Evolutionary conservation across 2,329 filamentous ascomycete species (phyloP).

Genomic region (Leptographium lundbergii): DNA sequence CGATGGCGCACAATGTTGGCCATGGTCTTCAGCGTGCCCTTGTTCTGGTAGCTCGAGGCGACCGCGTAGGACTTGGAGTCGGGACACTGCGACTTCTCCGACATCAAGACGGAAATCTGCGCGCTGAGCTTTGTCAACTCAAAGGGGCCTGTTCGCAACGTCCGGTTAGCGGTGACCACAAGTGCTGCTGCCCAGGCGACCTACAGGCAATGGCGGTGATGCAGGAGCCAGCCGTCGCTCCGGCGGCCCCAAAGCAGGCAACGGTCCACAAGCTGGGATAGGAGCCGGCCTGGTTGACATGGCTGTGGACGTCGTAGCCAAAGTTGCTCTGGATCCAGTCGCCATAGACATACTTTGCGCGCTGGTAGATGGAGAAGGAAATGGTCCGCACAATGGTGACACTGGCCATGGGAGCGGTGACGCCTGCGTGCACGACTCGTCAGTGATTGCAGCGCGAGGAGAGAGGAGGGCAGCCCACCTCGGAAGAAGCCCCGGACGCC

Average conservation of each 20-base stretch:
- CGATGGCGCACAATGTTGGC: slow-evolving; percentile 65
- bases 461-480: slow-evolving; percentile 35
- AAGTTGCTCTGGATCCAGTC: slow-evolving; percentile 56
- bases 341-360: slow-evolving; percentile 61
- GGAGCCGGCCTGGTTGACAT: slow-evolving; percentile 57
- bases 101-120: slow-evolving; percentile 70
- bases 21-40: slow-evolving; percentile 65
- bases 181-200: neutral
- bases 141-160: slow-evolving; percentile 48
- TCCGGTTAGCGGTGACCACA: too few species aligned
- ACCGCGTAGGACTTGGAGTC: slow-evolving; percentile 42
- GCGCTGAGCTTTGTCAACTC: slow-evolving; percentile 83
- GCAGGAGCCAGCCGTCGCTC: slow-evolving; percentile 64
- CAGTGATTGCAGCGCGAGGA: neutral
- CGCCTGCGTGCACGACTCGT: slow-evolving; percentile 35
- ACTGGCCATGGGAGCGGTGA: slow-evolving; percentile 61
- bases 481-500: slow-evolving; percentile 67
- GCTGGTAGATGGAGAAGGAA: slow-evolving; percentile 49
- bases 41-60: slow-evolving; percentile 60
- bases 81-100: slow-evolving; percentile 35
- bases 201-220: slow-evolving; percentile 69
- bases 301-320: slow-evolving; percentile 56
- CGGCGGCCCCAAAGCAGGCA: slow-evolving; percentile 63
- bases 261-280: slow-evolving; percentile 63
- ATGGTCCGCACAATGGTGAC: slow-evolving; percentile 26